phyloP scores from a whole-genome alignment of 805 yeast species.

The Nakazawaea wickerhamii region DNA sequence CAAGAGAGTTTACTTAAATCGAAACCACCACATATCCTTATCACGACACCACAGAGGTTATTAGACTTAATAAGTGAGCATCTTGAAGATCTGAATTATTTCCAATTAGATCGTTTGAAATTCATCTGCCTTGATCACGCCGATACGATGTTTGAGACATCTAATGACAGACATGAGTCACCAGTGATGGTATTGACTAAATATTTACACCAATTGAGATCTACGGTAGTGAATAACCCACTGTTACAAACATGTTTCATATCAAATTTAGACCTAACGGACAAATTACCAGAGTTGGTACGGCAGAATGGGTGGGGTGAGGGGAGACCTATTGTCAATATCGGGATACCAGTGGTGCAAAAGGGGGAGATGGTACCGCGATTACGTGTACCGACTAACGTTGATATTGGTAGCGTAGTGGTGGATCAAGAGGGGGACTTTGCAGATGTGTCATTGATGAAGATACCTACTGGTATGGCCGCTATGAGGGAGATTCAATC shows the following conservation, averaged over 20 bases:
- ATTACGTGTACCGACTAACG: not conserved
- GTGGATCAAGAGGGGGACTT: not conserved
- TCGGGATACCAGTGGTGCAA: constrained; percentile 5
- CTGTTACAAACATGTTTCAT: constrained; percentile 12
- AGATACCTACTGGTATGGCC: constrained; percentile 6
- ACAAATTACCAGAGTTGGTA: not conserved
- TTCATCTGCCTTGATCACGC: constrained; percentile 30
- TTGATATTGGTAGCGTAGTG: not conserved
- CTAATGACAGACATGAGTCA: constrained; percentile 13
- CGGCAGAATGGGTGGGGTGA: constrained; percentile 2
- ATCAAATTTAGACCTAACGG: not conserved
- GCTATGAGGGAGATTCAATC: constrained; percentile 3
- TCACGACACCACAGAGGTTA: constrained; percentile 31
- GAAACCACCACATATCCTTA: constrained; percentile 26
- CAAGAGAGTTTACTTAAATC: constrained; percentile 20
- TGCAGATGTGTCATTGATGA: constrained; percentile 4
- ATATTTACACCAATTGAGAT: constrained; percentile 21
- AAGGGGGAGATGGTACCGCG: not conserved
- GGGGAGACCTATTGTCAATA: constrained; percentile 4
- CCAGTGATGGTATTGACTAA: constrained; percentile 28
- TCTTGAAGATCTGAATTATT: constrained; percentile 19
- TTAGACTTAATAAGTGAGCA: constrained; percentile 29
- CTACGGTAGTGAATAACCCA: constrained; percentile 10
- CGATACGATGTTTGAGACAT: constrained; percentile 23
- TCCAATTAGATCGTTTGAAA: constrained; percentile 23